Evolutionary conservation across 2,329 filamentous ascomycete genomes (phyloP).

Genomic region (Penicillium sumatraense): DNA sequence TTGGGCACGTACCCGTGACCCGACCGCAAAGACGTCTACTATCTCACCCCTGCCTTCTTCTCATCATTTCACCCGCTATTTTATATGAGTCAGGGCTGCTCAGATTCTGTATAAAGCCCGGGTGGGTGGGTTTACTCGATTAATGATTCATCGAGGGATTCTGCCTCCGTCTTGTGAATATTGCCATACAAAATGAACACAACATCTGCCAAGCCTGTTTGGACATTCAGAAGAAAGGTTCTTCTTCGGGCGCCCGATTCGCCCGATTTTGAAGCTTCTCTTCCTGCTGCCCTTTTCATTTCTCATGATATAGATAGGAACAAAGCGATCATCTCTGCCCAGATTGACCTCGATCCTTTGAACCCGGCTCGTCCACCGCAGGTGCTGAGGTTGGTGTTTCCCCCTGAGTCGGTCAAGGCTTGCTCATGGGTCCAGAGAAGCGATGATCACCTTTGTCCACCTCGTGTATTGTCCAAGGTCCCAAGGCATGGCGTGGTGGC

Average conservation of each 20-base stretch:
- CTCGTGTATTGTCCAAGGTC: too few relatives aligned
- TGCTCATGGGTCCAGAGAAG: too few relatives aligned
- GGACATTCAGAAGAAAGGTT: constrained; percentile 22
- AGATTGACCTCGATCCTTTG: too few relatives aligned
- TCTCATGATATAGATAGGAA: too few relatives aligned
- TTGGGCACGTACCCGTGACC: constrained; percentile 24
- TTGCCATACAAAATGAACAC: constrained; percentile 20
- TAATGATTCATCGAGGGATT: constrained; percentile 26
- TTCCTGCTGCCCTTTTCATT: too few relatives aligned
- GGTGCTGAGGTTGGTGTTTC: too few relatives aligned
- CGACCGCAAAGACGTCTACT: constrained; percentile 20
- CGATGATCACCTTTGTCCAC: too few relatives aligned
- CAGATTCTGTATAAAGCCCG: constrained; percentile 23
- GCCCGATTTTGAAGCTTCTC: background rate
- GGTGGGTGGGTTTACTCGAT: constrained; percentile 30
- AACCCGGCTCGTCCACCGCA: too few relatives aligned
- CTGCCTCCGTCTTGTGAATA: constrained; percentile 11
- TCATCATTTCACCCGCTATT: constrained; percentile 8
- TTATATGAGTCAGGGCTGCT: constrained; percentile 30
- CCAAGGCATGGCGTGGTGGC: too few relatives aligned
- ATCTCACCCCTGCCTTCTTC: constrained; percentile 12
- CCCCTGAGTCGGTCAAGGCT: too few relatives aligned
- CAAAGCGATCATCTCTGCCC: too few relatives aligned
- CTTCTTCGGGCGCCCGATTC: constrained; percentile 12
- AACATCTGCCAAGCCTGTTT: constrained; percentile 12